Evolutionary conservation across 805 yeast species (phyloP).

Genomic region (Starmerella etchellsii): DNA sequence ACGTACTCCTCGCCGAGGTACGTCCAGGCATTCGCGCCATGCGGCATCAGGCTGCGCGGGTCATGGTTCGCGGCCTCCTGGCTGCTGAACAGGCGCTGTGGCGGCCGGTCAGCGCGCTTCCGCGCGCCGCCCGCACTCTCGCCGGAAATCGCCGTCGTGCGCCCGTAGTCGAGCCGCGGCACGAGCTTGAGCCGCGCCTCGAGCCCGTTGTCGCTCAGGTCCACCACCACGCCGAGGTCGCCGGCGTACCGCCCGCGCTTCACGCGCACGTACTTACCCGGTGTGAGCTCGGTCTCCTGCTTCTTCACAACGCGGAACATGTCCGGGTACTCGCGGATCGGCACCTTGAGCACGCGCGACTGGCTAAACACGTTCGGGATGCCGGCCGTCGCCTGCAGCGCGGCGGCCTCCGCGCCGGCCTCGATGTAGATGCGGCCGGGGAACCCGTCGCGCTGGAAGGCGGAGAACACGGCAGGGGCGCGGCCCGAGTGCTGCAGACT

Average conservation of each 20-base stretch:
- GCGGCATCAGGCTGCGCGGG: slow-evolving; percentile 48
- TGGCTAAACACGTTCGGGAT: slow-evolving; percentile 68
- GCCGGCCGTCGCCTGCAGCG: slow-evolving; percentile 76
- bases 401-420: slow-evolving; percentile 87
- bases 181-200: slow-evolving; percentile 89
- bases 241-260: slow-evolving; percentile 85
- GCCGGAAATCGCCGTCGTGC: slow-evolving; percentile 28
- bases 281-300: slow-evolving; percentile 73
- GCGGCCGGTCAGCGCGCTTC: slow-evolving; percentile 49
- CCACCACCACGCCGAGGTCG: slow-evolving; percentile 86
- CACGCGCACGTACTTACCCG: slow-evolving; percentile 85
- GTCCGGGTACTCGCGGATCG: slow-evolving; percentile 91
- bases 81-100: slow-evolving; percentile 75
- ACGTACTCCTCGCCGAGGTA: slow-evolving; percentile 81
- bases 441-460: slow-evolving; percentile 88
- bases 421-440: slow-evolving; percentile 87
- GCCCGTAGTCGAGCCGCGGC: slow-evolving; percentile 88
- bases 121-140: slow-evolving; percentile 37
- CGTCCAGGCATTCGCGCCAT: slow-evolving; percentile 45
- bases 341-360: slow-evolving; percentile 66
- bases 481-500: slow-evolving; percentile 61
- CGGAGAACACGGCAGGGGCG: slow-evolving; percentile 76
- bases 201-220: slow-evolving; percentile 84
- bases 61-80: slow-evolving; percentile 82
- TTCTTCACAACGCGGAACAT: slow-evolving; percentile 79